phyloP scores from a whole-genome alignment of 257 asterid genomes.

The Solanum corneliomulleri region DNA sequence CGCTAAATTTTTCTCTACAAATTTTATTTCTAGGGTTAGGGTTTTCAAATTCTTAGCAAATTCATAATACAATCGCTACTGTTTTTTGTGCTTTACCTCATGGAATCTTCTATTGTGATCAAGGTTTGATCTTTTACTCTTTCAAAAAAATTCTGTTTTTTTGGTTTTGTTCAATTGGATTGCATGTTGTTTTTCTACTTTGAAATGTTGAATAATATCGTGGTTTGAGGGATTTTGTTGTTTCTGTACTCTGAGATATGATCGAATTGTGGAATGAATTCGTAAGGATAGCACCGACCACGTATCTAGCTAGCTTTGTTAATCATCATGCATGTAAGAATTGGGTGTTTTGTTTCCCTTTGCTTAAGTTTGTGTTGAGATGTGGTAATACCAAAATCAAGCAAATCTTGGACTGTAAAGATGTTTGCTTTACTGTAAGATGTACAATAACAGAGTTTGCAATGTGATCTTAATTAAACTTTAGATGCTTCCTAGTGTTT shows the following conservation, averaged over 20 bases:
- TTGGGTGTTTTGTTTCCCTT: not conserved
- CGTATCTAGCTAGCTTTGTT: not conserved
- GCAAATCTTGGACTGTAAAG: not conserved
- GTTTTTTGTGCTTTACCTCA: conserved; percentile 18
- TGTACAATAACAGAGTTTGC: not conserved
- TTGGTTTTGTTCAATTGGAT: not conserved
- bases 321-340: not conserved
- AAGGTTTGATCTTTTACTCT: conserved; percentile 30
- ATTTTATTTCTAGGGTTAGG: conserved; percentile 18
- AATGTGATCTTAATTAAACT: not conserved
- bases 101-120: conserved; percentile 57
- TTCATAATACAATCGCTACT: not conserved
- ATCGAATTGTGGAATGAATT: not conserved
- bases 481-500: not conserved
- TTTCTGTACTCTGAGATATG: not conserved
- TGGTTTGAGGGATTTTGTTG: not conserved
- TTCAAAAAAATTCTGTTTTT: not conserved
- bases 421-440: not conserved
- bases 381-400: not conserved
- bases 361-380: not conserved
- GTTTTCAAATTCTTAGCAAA: not conserved
- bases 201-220: not conserved
- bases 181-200: not conserved
- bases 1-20: not conserved
- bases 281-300: not conserved